Conservation (phyloP, 2,329 filamentous ascomycete genomes). For the Pseudogymnoascus sp. region DNA sequence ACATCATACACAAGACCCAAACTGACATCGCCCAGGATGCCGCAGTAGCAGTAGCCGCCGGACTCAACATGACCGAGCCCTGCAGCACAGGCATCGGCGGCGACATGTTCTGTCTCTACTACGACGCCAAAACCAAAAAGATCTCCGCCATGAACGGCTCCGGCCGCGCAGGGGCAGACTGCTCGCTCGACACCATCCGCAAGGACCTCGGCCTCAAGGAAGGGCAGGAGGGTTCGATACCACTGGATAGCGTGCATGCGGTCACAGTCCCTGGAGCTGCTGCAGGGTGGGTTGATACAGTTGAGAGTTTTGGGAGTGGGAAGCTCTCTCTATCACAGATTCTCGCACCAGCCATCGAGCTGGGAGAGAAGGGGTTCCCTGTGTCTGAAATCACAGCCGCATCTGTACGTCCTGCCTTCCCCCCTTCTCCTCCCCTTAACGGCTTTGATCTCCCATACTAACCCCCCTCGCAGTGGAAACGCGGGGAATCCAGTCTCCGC, state of each 20-base stretch:
- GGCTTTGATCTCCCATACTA: too few relatives aligned
- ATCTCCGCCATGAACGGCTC: slow-evolving; percentile 87
- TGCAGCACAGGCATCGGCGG: slow-evolving; percentile 90
- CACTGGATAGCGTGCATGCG: slow-evolving; percentile 66
- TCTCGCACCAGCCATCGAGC: slow-evolving; percentile 69
- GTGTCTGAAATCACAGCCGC: slow-evolving; percentile 59
- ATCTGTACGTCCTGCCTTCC: too few relatives aligned
- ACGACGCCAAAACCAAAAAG: slow-evolving; percentile 71
- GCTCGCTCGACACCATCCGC: slow-evolving; percentile 61
- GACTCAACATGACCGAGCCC: slow-evolving; percentile 87
- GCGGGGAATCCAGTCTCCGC: too few relatives aligned
- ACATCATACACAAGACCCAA: not conserved
- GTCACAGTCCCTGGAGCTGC: slow-evolving; percentile 85
- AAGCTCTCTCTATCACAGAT: slow-evolving; percentile 70
- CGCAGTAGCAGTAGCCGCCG: slow-evolving; percentile 54
- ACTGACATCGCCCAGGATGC: not conserved
- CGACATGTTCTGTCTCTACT: slow-evolving; percentile 94
- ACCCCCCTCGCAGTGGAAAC: too few relatives aligned
- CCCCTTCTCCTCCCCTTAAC: too few relatives aligned
- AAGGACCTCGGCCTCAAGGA: slow-evolving; percentile 57
- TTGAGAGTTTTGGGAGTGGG: slow-evolving; percentile 83
- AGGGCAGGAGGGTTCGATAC: slow-evolving; percentile 51
- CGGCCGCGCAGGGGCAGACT: slow-evolving; percentile 66
- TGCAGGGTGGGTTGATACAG: slow-evolving; percentile 85
- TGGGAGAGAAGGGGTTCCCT: slow-evolving; percentile 83